phyloP scores from a whole-genome alignment of 169 alveolate species.

The Fabrea salina region DNA sequence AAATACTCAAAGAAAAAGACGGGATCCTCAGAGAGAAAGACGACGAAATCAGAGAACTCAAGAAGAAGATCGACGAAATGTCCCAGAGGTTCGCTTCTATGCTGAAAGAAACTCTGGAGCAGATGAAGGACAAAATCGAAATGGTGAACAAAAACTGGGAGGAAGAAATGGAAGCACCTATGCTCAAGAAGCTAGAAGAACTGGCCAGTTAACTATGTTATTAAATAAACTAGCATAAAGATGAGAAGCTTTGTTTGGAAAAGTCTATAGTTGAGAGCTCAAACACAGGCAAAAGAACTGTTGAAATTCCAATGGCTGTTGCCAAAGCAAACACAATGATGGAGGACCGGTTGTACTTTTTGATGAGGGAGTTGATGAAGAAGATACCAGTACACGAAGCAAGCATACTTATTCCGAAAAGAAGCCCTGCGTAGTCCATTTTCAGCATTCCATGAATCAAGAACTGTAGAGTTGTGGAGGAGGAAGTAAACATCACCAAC shows the following conservation, averaged over 20 bases:
- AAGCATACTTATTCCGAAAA: slow-evolving; percentile 30
- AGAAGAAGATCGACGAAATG: slow-evolving; percentile 70
- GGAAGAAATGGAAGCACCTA: slow-evolving; percentile 31
- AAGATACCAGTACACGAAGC: slow-evolving; percentile 35
- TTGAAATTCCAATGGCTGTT: slow-evolving; percentile 19
- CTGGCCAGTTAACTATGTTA: slow-evolving; percentile 25
- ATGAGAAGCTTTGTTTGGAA: too few relatives aligned
- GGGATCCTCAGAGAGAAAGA: slow-evolving; percentile 54
- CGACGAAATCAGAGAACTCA: slow-evolving; percentile 68
- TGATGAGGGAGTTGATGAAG: slow-evolving; percentile 28
- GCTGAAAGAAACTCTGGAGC: slow-evolving; percentile 53
- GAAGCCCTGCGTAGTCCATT: slow-evolving; percentile 24
- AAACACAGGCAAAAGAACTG: too few relatives aligned
- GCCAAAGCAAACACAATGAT: slow-evolving; percentile 35
- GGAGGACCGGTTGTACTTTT: slow-evolving; percentile 26
- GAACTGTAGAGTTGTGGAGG: slow-evolving; percentile 46
- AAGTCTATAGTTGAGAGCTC: too few relatives aligned
- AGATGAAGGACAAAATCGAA: slow-evolving; percentile 33
- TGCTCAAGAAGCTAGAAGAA: slow-evolving; percentile 30
- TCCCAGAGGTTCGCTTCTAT: slow-evolving; percentile 68
- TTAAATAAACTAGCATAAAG: too few relatives aligned
- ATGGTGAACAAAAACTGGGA: slow-evolving; percentile 30
- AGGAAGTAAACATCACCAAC: slow-evolving; percentile 44
- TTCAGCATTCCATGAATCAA: slow-evolving; percentile 36
- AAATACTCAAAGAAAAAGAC: slow-evolving; percentile 47